These are phyloP conservation scores for Syzygium aromaticum DNA, from an alignment of 345 rosid genomes.

Conservation along the genomic window DNA sequence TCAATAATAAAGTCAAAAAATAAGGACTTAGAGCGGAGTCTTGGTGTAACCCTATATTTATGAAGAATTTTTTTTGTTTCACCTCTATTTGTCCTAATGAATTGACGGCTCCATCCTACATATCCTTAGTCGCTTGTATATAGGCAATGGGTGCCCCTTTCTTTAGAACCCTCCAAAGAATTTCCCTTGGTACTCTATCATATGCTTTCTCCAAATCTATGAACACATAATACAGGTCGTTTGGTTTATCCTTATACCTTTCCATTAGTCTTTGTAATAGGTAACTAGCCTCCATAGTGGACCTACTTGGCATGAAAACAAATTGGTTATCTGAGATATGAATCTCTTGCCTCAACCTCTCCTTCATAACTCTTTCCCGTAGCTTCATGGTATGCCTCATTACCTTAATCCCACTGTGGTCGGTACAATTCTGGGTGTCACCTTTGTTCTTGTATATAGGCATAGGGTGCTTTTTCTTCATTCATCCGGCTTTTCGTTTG, in stretches of 20 bases:
- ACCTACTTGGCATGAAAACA: not conserved
- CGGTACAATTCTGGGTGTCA: not conserved
- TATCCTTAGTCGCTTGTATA: not conserved
- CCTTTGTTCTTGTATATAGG: not conserved
- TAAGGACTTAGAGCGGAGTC: not conserved
- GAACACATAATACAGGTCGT: not conserved
- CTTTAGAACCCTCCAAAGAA: not conserved
- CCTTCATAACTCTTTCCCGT: not conserved
- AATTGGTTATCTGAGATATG: conserved; percentile 2
- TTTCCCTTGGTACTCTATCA: not conserved
- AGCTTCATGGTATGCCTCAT: not conserved
- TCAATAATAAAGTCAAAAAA: not conserved
- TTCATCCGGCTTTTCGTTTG: not conserved
- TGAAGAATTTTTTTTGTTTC: not conserved
- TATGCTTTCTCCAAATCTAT: conserved; percentile 1
- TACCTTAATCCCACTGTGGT: not conserved
- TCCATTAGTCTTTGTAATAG: not conserved
- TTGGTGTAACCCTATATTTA: not conserved
- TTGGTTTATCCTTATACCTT: not conserved
- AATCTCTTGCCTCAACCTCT: not conserved
- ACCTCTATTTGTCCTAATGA: not conserved
- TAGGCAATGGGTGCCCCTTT: not conserved
- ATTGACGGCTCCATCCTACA: not conserved
- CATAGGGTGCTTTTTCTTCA: not conserved
- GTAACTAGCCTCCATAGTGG: not conserved